Evolutionary conservation across 2,329 filamentous ascomycete species (phyloP).

Genomic region (Thelonectria rubi): DNA sequence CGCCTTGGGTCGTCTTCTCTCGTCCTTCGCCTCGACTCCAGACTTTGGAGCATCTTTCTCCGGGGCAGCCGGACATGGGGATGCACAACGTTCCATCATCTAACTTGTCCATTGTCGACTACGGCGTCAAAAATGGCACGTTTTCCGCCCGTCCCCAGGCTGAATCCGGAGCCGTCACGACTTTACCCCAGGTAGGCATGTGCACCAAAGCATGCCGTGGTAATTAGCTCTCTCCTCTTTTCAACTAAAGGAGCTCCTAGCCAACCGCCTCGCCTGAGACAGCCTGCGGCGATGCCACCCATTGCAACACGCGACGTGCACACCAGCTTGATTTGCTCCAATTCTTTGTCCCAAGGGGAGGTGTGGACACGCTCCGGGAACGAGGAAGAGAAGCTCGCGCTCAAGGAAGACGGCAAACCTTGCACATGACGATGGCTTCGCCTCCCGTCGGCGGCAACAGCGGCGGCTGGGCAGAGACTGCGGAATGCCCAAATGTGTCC

Average conservation of each 20-base stretch:
- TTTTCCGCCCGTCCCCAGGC: constrained; percentile 27
- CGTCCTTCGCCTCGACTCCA: constrained; percentile 10
- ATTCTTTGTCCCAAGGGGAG: constrained; percentile 17
- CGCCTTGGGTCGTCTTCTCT: constrained; percentile 13
- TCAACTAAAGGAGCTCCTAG: constrained; percentile 11
- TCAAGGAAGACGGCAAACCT: constrained; percentile 10
- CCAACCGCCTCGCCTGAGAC: constrained; percentile 20
- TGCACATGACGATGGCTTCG: constrained; percentile 13
- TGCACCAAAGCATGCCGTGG: constrained; percentile 18
- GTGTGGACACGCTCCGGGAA: constrained; percentile 23
- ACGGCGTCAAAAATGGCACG: constrained; percentile 14
- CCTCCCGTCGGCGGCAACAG: constrained; percentile 9
- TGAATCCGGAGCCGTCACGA: constrained; percentile 26
- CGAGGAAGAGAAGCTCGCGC: constrained; percentile 24
- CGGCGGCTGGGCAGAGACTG: constrained; percentile 8
- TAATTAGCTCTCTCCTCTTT: constrained; percentile 10
- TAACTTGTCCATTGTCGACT: constrained; percentile 19
- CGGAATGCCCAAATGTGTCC: constrained; percentile 8
- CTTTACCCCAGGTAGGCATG: constrained; percentile 18
- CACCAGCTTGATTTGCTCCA: constrained; percentile 22
- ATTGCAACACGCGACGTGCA: constrained; percentile 4
- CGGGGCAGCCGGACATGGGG: constrained; percentile 26
- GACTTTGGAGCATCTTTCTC: constrained; percentile 14
- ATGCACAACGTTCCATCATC: constrained; percentile 19
- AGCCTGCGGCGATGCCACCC: constrained; percentile 10